Evolutionary conservation across 2,329 filamentous ascomycete species (phyloP).

Genomic region (Fusarium goolgardi): DNA sequence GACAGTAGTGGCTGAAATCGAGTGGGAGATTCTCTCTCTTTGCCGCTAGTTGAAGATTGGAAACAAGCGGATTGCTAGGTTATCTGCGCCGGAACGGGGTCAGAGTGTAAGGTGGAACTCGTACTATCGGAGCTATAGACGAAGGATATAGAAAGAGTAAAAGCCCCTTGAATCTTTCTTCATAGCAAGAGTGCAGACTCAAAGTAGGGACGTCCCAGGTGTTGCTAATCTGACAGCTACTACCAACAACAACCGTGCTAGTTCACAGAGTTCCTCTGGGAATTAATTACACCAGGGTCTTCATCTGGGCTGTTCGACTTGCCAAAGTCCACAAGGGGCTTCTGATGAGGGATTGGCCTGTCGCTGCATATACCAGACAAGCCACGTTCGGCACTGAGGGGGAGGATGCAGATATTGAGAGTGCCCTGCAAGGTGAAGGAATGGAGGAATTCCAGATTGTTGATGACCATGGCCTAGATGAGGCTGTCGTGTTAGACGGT

Average conservation of each 20-base stretch:
- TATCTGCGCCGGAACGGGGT: neutral
- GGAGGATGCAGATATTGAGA: neutral
- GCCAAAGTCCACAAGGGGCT: neutral
- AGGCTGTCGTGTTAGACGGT: neutral
- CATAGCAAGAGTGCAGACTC: too few relatives aligned
- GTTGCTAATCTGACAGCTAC: neutral
- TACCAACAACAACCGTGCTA: neutral
- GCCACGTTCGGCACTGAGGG: neutral
- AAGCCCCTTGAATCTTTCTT: neutral
- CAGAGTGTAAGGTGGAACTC: neutral
- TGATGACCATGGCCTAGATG: neutral
- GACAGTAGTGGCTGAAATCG: neutral
- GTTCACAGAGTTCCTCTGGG: neutral
- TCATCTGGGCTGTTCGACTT: neutral
- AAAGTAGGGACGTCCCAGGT: too few relatives aligned
- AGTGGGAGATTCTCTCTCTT: neutral
- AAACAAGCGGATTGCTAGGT: neutral
- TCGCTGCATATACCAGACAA: neutral
- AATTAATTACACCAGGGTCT: neutral
- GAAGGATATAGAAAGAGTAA: neutral
- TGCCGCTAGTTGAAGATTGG: neutral
- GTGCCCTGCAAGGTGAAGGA: neutral
- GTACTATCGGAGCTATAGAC: neutral
- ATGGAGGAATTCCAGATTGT: neutral
- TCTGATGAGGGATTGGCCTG: neutral